Base-by-base conservation (phyloP, 192 early-diverging fungal species). In the Umbelopsis vinacea region DNA sequence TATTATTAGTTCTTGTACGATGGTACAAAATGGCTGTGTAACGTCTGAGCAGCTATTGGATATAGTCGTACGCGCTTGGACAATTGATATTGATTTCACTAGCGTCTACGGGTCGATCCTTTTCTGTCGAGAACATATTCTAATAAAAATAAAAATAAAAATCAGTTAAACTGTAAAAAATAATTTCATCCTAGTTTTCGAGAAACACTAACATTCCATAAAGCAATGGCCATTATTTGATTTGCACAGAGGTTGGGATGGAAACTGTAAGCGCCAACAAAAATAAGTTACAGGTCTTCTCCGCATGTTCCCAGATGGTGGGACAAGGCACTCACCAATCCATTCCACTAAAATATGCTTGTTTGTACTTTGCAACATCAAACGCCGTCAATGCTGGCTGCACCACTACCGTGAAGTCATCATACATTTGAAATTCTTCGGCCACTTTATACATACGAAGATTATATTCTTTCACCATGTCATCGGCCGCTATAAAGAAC, bases 231-330 rank as follows among this genome's bases (percentile, higher is more conserved):
- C 85, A 86, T 86, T 6, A 86, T 69, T 63, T 84, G 82, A 63
- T 86, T 86, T 11, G 85, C 85, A 35, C 85, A 86, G n/a, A 57
- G 80, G 60, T 86, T 86, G n/a, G 85, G 85, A 55, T 86, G 85
- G 47, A 86, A 86, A 73, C 85, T 85, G 63, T 73, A 74, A 46
- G 52, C 23, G 37, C 23, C 46, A 38, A 11, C 26, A 29, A 63
- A 63, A 37, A 63, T 29, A 63, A 35, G 26, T 37, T 63, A 1
- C 12, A 19, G 14, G 5, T 19, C 29, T 37, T 63, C 57, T 63
- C 57, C 57, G 57, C 57, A 37, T 63, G 17, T 37, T 35, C 26
- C 57, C 26, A 35, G 33, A 35, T 37, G 17, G 11, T 37, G 12
- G 57, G 26, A 63, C 57, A 63, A 63, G 70, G 63, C 5, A 68